Percentiles rank a stretch among this genome's conserved stretches.
Conservation (phyloP, 805 yeast genomes). For the Wickerhamiella azymoides region DNA sequence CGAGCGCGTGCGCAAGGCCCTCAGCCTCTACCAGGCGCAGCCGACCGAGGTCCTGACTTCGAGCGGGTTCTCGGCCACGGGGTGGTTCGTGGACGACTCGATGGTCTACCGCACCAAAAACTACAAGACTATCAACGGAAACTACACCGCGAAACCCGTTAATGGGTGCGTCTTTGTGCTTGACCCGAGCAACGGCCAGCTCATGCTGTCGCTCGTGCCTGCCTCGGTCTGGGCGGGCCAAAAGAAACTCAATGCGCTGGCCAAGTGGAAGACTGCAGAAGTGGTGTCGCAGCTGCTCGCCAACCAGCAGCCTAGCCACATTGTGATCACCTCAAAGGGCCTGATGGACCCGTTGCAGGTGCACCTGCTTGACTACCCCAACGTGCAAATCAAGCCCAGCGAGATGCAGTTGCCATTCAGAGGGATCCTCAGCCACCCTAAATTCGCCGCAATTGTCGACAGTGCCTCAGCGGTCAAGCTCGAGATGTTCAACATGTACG, state of each 20-base stretch:
- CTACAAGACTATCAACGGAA: conserved; percentile 86
- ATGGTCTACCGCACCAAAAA: conserved; percentile 88
- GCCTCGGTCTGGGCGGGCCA: conserved; percentile 97
- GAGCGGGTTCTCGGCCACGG: conserved; percentile 74
- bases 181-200: conserved; percentile 82
- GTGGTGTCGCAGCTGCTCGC: conserved; percentile 86
- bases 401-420: conserved; percentile 84
- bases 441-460: conserved; percentile 61
- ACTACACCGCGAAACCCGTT: conserved; percentile 77
- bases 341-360: conserved; percentile 91
- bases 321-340: conserved; percentile 80
- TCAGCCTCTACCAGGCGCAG: conserved; percentile 85
- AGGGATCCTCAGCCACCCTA: conserved; percentile 69
- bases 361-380: conserved; percentile 94
- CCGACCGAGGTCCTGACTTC: conserved; percentile 85
- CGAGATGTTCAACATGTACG: conserved; percentile 82
- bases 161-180: conserved; percentile 87
- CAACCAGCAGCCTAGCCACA: conserved; percentile 88
- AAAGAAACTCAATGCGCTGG: conserved; percentile 78
- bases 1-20: conserved; percentile 86
- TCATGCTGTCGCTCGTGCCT: conserved; percentile 78
- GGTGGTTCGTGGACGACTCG: conserved; percentile 82
- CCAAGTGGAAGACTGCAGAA: conserved; percentile 98
- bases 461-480: conserved; percentile 87
- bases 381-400: conserved; percentile 74